Evolutionary conservation across 768 basidiomycete species (phyloP).

Genomic region (Boletus sp.): DNA sequence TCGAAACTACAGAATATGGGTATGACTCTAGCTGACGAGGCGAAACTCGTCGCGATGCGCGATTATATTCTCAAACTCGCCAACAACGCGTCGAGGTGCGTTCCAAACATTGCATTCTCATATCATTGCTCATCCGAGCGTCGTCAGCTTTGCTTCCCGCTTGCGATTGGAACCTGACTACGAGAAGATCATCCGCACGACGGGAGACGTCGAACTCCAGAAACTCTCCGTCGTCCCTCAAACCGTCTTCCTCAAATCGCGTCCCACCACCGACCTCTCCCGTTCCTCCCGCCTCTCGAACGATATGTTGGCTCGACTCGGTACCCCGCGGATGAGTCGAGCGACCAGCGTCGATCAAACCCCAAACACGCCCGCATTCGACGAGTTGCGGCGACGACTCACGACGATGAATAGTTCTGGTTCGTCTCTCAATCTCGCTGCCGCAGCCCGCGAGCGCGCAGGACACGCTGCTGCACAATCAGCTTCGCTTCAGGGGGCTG

Average conservation of each 20-base stretch:
- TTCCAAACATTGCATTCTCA: not conserved
- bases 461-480: constrained; percentile 22
- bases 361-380: constrained; percentile 58
- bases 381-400: constrained; percentile 76
- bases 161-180: constrained; percentile 60
- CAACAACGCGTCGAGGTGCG: constrained; percentile 72
- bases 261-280: constrained; percentile 37
- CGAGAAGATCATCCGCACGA: constrained; percentile 61
- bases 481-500: constrained; percentile 7
- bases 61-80: constrained; percentile 88
- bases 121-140: constrained; percentile 1
- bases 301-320: constrained; percentile 43
- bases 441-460: constrained; percentile 46
- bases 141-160: constrained; percentile 63
- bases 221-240: constrained; percentile 89
- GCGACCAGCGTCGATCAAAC: constrained; percentile 47
- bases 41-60: constrained; percentile 82
- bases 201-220: constrained; percentile 73
- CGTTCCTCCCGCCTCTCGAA: constrained; percentile 44
- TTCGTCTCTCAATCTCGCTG: constrained; percentile 53
- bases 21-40: constrained; percentile 79
- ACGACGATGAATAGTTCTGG: constrained; percentile 71
- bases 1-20: constrained; percentile 83
- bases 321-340: constrained; percentile 50
- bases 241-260: constrained; percentile 78